Conservation (phyloP, 306 rosid species). For the Mimosa bimucronata region DNA sequence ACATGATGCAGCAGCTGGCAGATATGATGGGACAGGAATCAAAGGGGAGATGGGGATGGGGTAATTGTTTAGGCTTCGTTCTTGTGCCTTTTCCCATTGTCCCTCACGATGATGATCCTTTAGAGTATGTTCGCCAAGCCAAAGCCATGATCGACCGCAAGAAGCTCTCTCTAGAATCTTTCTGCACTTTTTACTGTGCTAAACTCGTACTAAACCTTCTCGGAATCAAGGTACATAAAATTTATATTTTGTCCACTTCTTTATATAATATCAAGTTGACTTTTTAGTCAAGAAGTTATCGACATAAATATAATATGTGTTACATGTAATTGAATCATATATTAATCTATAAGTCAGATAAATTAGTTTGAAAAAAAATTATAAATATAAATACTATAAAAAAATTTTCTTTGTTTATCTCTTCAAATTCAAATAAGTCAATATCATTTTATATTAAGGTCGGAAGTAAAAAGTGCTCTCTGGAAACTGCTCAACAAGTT, state of each 20-base stretch:
- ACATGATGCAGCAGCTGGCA: constrained; percentile 49
- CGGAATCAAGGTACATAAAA: constrained; percentile 57
- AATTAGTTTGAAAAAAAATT: no score
- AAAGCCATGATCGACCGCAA: constrained; percentile 60
- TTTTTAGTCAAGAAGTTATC: no score
- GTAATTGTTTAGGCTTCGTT: constrained; percentile 57
- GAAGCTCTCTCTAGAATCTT: constrained; percentile 65
- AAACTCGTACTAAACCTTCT: constrained; percentile 38
- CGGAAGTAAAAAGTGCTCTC: no score
- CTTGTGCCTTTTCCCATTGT: constrained; percentile 53
- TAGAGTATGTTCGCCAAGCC: constrained; percentile 58
- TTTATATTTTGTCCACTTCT: no score
- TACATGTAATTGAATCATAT: no score
- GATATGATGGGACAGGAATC: constrained; percentile 67
- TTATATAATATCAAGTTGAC: no score
- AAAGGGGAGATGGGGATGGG: constrained; percentile 84
- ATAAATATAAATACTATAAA: no score
- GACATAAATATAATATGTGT: no score
- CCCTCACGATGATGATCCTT: constrained; percentile 51
- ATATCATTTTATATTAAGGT: no score
- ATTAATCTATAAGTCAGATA: no score
- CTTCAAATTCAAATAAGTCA: no score
- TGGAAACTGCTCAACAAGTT: neutral
- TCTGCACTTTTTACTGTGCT: constrained; percentile 37
- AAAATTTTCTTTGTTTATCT: no score